Percentiles rank a stretch among this genome's conserved stretches.
These are phyloP conservation scores for Nicotiana obtusifolia DNA, from an alignment of 257 asterid genomes.

Conservation along the genomic window DNA sequence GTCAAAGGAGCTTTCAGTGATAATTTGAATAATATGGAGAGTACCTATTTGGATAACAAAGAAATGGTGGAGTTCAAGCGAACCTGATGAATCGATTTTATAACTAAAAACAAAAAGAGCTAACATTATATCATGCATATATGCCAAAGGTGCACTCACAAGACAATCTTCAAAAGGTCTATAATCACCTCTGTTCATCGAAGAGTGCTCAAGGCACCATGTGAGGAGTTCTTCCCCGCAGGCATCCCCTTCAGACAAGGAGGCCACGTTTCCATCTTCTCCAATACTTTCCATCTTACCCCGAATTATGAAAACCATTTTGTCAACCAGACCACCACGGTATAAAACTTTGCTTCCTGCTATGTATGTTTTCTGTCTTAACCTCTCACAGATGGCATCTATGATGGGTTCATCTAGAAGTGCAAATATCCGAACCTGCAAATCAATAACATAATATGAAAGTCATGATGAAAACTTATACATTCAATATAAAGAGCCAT, in stretches of 20 bases:
- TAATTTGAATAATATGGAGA: too few species aligned
- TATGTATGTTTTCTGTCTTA: slow-evolving; percentile 76
- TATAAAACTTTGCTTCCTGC: slow-evolving; percentile 57
- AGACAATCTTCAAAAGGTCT: background rate
- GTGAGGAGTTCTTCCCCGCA: slow-evolving; percentile 97
- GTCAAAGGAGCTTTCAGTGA: too few species aligned
- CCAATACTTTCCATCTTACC: slow-evolving; percentile 74
- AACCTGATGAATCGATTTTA: too few species aligned
- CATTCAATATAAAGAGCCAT: background rate
- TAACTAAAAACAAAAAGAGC: background rate
- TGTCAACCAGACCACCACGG: slow-evolving; percentile 70
- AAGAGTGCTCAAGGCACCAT: slow-evolving; percentile 94
- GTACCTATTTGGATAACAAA: too few species aligned
- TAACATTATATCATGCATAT: background rate
- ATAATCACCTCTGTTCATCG: slow-evolving; percentile 56
- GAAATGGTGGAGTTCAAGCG: too few species aligned
- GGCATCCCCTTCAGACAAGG: slow-evolving; percentile 71
- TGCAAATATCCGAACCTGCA: slow-evolving; percentile 75
- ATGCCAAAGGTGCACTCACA: background rate
- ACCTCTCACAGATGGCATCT: slow-evolving; percentile 83
- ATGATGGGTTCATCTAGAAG: slow-evolving; percentile 71
- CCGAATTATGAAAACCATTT: slow-evolving; percentile 87
- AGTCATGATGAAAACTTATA: background rate
- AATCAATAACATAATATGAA: background rate
- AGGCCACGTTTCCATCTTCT: slow-evolving; percentile 52